Evolutionary conservation across 805 yeast species (phyloP).

Genomic region (Yarrowia deformans): DNA sequence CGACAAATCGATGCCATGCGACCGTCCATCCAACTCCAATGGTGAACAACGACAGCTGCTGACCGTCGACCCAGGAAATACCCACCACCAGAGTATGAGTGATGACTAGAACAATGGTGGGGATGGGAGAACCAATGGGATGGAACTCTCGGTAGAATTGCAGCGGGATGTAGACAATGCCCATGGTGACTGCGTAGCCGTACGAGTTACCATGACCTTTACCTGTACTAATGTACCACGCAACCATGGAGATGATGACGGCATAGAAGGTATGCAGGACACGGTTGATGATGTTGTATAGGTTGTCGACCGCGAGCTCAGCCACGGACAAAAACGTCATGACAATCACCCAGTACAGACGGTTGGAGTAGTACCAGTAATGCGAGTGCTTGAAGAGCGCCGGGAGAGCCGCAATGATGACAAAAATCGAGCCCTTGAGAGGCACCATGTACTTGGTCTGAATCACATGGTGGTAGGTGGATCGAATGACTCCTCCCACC

Average conservation of each 20-base stretch:
- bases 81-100: slow-evolving; percentile 49
- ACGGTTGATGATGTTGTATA: slow-evolving; percentile 46
- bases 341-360: slow-evolving; percentile 49
- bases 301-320: slow-evolving; percentile 49
- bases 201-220: slow-evolving; percentile 49
- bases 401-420: slow-evolving; percentile 44
- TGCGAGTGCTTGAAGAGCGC: slow-evolving; percentile 46
- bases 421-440: slow-evolving; percentile 45
- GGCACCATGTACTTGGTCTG: slow-evolving; percentile 43
- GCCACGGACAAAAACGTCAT: slow-evolving; percentile 48
- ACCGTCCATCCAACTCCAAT: slow-evolving; percentile 48
- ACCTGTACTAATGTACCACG: slow-evolving; percentile 51
- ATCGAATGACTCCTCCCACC: slow-evolving; percentile 12
- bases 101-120: slow-evolving; percentile 47
- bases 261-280: slow-evolving; percentile 48
- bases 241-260: slow-evolving; percentile 48
- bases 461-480: slow-evolving; percentile 18
- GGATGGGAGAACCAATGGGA: slow-evolving; percentile 46
- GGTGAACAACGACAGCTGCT: slow-evolving; percentile 42
- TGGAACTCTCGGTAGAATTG: slow-evolving; percentile 49
- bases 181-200: slow-evolving; percentile 48
- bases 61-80: slow-evolving; percentile 48
- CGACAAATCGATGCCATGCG: slow-evolving; percentile 51
- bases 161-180: slow-evolving; percentile 40
- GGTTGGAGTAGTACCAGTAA: slow-evolving; percentile 44